Base-by-base conservation (phyloP, 352 stramenopile species). In the Pythium insidiosum region DNA sequence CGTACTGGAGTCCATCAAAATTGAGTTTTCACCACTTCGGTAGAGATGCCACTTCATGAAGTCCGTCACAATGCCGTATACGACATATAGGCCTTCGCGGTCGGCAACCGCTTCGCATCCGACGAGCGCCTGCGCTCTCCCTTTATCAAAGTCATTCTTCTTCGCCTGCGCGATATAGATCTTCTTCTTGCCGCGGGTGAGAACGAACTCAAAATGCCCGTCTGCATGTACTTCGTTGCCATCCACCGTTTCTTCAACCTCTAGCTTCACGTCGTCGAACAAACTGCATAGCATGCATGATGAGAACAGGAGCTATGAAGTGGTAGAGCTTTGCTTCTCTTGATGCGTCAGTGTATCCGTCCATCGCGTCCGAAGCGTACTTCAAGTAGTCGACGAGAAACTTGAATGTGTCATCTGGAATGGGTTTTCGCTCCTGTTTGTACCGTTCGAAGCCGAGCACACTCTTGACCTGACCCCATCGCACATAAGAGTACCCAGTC, bases 91-190 rank as follows among this genome's bases (percentile, higher is more conserved):
- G 12, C 50, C 51, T 50, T 68, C 61, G 21, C 65, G 24, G 44
- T 79, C 61, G 25, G 54, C 63, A 48, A 64, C 52, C 35, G 51
- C 60, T 63, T 79, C 64, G 45, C 55, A 71, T 48, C 68, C 64
- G 38, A 76, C 30, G 39, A 76, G 66, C 21, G 45, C 53, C 40
- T 76, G 64, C 26, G 63, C 62, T 53, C 41, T 67, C 20, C 59
- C 56, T 59, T 73, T 50, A 31, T 66, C 38, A 22, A 81, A 63
- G 51, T 76, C 53, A 31, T 74, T 57, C 38, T 63, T 73, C 45
- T 74, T 74, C 0, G 59, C 62, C 43, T 74, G 56, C 11, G 76
- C 62, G 35, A 77, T 70, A 55, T 58, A 81, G 30, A 81, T 66
- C 34, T 57, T 61, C 47, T 59, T 74, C 21, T 56, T 63, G 28